Evolutionary conservation across 805 yeast genomes (phyloP).

Genomic region (Sugiyamaella chiloensis): DNA sequence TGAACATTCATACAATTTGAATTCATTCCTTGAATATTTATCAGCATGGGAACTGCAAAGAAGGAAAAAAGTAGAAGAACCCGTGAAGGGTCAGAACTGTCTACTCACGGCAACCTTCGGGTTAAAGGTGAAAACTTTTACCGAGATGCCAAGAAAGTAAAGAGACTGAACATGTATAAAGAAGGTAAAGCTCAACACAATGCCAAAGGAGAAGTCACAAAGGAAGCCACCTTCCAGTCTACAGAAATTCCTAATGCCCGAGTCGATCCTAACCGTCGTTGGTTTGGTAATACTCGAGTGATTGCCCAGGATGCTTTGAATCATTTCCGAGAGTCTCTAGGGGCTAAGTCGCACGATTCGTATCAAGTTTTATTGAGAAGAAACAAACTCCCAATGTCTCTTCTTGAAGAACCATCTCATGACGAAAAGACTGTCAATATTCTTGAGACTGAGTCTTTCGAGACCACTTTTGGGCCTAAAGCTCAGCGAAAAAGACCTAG

Average conservation of each 20-base stretch:
- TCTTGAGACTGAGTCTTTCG: slow-evolving; percentile 82
- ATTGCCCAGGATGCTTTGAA: slow-evolving; percentile 94
- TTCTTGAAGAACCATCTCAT: slow-evolving; percentile 68
- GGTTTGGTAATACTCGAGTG: slow-evolving; percentile 98
- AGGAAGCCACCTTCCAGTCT: slow-evolving; percentile 85
- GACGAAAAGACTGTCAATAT: slow-evolving; percentile 72
- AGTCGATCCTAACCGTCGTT: slow-evolving; percentile 91
- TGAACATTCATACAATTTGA: too few species aligned
- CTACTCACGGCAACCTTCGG: slow-evolving; percentile 84
- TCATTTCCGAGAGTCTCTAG: slow-evolving; percentile 92
- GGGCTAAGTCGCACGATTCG: slow-evolving; percentile 74
- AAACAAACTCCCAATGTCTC: slow-evolving; percentile 93
- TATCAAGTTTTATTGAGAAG: slow-evolving; percentile 85
- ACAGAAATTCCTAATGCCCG: slow-evolving; percentile 87
- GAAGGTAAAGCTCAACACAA: slow-evolving; percentile 84
- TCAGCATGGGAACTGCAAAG: slow-evolving; percentile 83
- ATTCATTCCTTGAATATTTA: too few species aligned
- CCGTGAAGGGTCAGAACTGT: slow-evolving; percentile 65
- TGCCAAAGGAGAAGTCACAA: slow-evolving; percentile 79
- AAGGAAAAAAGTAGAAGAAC: slow-evolving; percentile 85
- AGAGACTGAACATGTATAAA: slow-evolving; percentile 88
- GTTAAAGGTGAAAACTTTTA: slow-evolving; percentile 97
- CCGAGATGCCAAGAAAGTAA: slow-evolving; percentile 85
- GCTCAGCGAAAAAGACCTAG: slow-evolving; percentile 91
- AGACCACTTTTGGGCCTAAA: slow-evolving; percentile 87